A percentile compares a stretch with the other conserved stretches of the same genome.
These are phyloP conservation scores for Prinsepia uniflora DNA, from an alignment of 306 rosid genomes.

Conservation along the genomic window DNA sequence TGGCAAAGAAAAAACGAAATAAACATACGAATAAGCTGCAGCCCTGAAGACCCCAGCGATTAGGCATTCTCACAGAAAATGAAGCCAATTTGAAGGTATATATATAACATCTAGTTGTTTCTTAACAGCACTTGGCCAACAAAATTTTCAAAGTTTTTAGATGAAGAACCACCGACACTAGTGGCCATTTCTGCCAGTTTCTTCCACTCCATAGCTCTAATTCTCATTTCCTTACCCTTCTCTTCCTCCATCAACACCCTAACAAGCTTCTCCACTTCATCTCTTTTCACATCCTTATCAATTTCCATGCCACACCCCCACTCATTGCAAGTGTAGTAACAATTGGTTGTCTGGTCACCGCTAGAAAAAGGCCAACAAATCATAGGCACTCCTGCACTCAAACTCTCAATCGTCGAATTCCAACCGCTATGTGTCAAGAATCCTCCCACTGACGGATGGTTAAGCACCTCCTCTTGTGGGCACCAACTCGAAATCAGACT, in stretches of 20 bases:
- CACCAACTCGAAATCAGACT: conserved; percentile 13
- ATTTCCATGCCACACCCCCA: conserved; percentile 11
- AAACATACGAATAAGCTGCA: too few relatives aligned
- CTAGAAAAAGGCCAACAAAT: conserved; percentile 17
- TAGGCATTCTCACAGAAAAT: too few relatives aligned
- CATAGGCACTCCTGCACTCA: conserved; percentile 15
- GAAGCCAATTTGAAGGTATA: background rate
- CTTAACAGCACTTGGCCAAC: background rate
- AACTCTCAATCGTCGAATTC: conserved; percentile 1
- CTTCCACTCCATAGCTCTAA: conserved; percentile 2
- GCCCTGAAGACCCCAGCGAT: too few relatives aligned
- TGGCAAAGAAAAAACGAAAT: too few relatives aligned
- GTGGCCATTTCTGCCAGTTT: background rate
- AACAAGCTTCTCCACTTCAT: background rate
- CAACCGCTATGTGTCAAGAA: conserved; percentile 21
- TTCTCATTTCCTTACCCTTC: background rate
- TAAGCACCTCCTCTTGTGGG: conserved; percentile 15
- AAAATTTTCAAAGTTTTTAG: conserved; percentile 8
- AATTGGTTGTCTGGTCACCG: background rate
- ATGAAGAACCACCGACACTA: conserved; percentile 5
- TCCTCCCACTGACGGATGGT: background rate
- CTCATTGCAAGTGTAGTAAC: background rate
- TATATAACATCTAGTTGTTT: background rate
- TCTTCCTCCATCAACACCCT: conserved; percentile 5
- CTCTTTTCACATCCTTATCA: background rate